A percentile compares a stretch with the other conserved stretches of the same genome.
These are phyloP conservation scores for Adansonia rubrostipa DNA, from an alignment of 441 rosid species.

Conservation along the genomic window DNA sequence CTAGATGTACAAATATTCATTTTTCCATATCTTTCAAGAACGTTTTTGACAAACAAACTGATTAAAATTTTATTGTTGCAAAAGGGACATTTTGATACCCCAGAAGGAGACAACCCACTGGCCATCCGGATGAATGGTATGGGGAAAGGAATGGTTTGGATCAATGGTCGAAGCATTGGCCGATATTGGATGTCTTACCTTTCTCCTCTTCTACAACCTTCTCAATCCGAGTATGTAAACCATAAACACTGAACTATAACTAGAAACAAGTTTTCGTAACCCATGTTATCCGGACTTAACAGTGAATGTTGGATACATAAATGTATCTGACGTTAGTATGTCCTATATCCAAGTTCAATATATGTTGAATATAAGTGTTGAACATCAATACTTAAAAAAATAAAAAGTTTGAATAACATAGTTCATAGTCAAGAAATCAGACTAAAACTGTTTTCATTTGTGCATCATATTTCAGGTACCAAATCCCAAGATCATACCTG, in stretches of 20 bases:
- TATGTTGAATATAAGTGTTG: too few relatives aligned
- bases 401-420: not conserved
- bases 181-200: conserved; percentile 84
- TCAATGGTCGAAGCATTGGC: conserved; percentile 85
- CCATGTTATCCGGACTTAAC: too few relatives aligned
- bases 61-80: conserved; percentile 6
- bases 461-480: conserved; percentile 51
- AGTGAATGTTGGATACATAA: too few relatives aligned
- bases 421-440: not conserved
- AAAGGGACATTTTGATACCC: conserved; percentile 69
- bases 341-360: too few relatives aligned
- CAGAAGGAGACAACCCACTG: conserved; percentile 66
- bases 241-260: not conserved
- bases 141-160: conserved; percentile 88
- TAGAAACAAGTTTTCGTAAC: not conserved
- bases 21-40: not conserved
- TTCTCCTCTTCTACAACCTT: conserved; percentile 66
- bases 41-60: conserved; percentile 3
- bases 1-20: not conserved
- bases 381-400: too few relatives aligned
- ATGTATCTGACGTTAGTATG: too few relatives aligned
- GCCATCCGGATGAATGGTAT: conserved; percentile 62
- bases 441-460: not conserved
- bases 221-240: conserved; percentile 70
- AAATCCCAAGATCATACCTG: conserved; percentile 64